Percentiles rank a stretch among this genome's conserved stretches.
Evolutionary conservation across 306 rosid genomes (phyloP).

Genomic region (Arachis hypogaea): DNA sequence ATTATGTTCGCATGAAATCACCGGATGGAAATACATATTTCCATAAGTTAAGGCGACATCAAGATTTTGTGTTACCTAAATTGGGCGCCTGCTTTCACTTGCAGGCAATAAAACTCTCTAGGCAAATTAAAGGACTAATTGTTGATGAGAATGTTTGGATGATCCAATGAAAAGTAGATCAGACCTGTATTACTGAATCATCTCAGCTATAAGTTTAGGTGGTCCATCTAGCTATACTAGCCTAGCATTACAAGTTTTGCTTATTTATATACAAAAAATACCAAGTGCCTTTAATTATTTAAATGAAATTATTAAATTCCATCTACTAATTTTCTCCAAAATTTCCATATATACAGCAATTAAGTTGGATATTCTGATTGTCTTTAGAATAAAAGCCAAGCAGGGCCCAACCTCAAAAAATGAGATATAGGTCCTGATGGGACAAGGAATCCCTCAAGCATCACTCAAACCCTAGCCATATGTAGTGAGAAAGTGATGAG

Average conservation of each 20-base stretch:
- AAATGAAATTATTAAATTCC: too few species aligned
- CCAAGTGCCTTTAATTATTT: constrained; percentile 23
- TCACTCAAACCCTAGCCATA: constrained; percentile 40
- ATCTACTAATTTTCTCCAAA: not conserved
- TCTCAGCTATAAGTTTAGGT: constrained; percentile 40
- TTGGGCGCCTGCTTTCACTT: constrained; percentile 44
- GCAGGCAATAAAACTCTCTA: constrained; percentile 46
- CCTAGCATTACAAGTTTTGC: constrained; percentile 41
- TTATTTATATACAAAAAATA: constrained; percentile 38
- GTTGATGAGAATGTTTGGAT: constrained; percentile 48
- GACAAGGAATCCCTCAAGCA: constrained; percentile 51
- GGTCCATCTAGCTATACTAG: constrained; percentile 37
- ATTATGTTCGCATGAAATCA: constrained; percentile 47
- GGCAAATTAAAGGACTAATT: constrained; percentile 44
- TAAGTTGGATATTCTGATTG: constrained; percentile 37
- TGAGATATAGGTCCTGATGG: constrained; percentile 45
- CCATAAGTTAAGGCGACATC: constrained; percentile 50
- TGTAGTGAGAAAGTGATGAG: constrained; percentile 1
- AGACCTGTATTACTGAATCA: constrained; percentile 48
- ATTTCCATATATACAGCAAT: constrained; percentile 28
- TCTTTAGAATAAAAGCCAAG: constrained; percentile 35
- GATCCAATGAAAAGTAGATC: constrained; percentile 49
- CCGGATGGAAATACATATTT: constrained; percentile 42
- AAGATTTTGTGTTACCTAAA: constrained; percentile 53
- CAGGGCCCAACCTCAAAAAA: constrained; percentile 40